These are phyloP conservation scores for Sarocladium brachiariae DNA, from an alignment of 2,329 filamentous ascomycete genomes.

Conservation along the genomic window DNA sequence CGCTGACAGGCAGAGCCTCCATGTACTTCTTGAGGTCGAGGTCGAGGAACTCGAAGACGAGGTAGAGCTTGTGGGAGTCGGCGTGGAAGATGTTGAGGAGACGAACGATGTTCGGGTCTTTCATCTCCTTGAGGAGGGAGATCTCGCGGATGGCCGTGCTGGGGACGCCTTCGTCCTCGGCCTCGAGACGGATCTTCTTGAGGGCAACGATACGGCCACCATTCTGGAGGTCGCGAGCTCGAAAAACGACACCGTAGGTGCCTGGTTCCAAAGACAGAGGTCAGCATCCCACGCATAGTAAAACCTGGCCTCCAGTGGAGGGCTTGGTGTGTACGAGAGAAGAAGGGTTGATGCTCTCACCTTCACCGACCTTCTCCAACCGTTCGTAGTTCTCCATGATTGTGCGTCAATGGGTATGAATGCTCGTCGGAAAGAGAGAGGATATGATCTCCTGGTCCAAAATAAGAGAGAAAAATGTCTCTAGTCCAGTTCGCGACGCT, in stretches of 20 bases:
- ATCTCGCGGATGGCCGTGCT: conserved; percentile 93
- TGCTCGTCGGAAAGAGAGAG: not conserved
- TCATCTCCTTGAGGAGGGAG: conserved; percentile 90
- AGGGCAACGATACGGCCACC: conserved; percentile 80
- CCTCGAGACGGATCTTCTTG: conserved; percentile 93
- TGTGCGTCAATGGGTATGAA: conserved; percentile 1
- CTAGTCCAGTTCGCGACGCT: not conserved
- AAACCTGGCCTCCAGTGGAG: no score
- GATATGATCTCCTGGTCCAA: no score
- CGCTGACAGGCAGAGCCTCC: conserved; percentile 78
- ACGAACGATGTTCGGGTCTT: conserved; percentile 81
- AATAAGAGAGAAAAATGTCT: no score
- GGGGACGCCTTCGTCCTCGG: conserved; percentile 89
- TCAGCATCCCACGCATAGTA: no score
- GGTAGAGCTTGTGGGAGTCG: conserved; percentile 89
- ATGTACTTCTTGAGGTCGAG: conserved; percentile 94
- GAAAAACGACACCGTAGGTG: conserved; percentile 94
- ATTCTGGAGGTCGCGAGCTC: conserved; percentile 78
- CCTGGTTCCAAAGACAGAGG: conserved; percentile 41
- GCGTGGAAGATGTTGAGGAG: conserved; percentile 90
- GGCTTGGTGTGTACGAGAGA: no score
- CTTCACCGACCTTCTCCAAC: conserved; percentile 93
- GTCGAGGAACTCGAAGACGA: conserved; percentile 88
- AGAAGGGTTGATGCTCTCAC: conserved; percentile 42
- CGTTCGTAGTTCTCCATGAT: conserved; percentile 96